A percentile compares a stretch with the other conserved stretches of the same genome.
phyloP scores from a whole-genome alignment of 1,284 basidiomycete species.

The Cutaneotrichosporon curvatum region DNA sequence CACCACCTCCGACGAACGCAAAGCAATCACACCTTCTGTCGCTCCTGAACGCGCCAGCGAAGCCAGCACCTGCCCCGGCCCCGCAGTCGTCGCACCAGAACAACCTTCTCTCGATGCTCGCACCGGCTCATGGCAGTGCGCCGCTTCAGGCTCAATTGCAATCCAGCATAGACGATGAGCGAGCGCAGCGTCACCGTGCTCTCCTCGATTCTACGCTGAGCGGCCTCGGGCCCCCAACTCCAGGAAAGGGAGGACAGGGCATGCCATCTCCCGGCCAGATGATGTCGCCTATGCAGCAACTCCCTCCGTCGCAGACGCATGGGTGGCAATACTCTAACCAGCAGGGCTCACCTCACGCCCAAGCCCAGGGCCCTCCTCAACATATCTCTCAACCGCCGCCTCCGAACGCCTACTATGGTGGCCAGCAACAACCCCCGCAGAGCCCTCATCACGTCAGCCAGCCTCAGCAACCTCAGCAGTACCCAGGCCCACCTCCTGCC shows the following conservation, averaged over 20 bases:
- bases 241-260: background rate
- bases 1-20: background rate
- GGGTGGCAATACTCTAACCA: background rate
- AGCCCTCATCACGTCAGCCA: background rate
- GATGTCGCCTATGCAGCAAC: conserved; percentile 13
- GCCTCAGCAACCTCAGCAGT: background rate
- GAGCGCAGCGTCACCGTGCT: conserved; percentile 2
- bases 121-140: background rate
- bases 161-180: background rate
- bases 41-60: conserved; percentile 3
- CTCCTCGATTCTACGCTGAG: conserved; percentile 1
- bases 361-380: too few species aligned
- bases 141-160: background rate
- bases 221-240: background rate
- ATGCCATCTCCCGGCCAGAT: background rate
- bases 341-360: too few species aligned
- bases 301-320: conserved; percentile 5
- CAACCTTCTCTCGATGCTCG: conserved; percentile 13
- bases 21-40: conserved; percentile 14
- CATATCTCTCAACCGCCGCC: too few species aligned
- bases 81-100: conserved; percentile 11
- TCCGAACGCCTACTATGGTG: background rate
- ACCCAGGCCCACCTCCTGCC: background rate
- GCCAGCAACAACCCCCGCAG: background rate
- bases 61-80: background rate